Base-by-base conservation (phyloP, 371 early-diverging fungal genomes). In the Coemansia sp. region DNA sequence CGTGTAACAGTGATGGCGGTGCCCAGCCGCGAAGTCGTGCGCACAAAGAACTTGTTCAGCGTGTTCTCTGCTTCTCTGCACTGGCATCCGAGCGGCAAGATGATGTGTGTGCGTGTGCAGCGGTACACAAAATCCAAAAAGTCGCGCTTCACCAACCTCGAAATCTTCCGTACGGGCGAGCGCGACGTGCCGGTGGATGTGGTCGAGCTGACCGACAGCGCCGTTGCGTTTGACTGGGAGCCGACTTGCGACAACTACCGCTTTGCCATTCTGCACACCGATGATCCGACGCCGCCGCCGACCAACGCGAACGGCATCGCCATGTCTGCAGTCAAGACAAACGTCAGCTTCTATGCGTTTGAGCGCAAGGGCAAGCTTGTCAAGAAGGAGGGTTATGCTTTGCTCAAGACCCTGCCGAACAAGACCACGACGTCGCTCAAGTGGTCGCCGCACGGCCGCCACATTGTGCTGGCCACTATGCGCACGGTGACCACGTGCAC, bases 361-460 rank as follows among this genome's bases (percentile, higher is more conserved):
- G 85, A 86, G 78, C 81, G 84, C 69, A 67, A 82, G 72, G 82
- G 81, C 64, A 82, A 81, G 75, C 82, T 78, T 12, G 73, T 82
- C 44, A 82, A 80, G 81, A 67, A 82, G 82, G 86, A 87, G 78
- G 84, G 82, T 50, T 92, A 91, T 83, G 84, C 83, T 67, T 85
- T 88, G 65, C 84, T 93, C 81, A 88, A 86, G 72, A 84, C 85
- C n/a, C 69, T 93, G 42, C 85, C 89, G 6, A 87, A 88, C 74
- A 93, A 94, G 86, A 88, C 90, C 28, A 82, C 88, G 74, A 95
- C 92, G 82, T 84, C 86, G 48, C 82, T 97, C 65, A 85, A 87
- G 78, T 99, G 99, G 99, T 95, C 95, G 33, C 99, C 99, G 56
- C 92, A 90, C 84, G 99, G 99, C 61, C 91, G 97, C 60, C 92